Evolutionary conservation across 2,329 filamentous ascomycete genomes (phyloP).

Genomic region (Taxawa tesnikishii): DNA sequence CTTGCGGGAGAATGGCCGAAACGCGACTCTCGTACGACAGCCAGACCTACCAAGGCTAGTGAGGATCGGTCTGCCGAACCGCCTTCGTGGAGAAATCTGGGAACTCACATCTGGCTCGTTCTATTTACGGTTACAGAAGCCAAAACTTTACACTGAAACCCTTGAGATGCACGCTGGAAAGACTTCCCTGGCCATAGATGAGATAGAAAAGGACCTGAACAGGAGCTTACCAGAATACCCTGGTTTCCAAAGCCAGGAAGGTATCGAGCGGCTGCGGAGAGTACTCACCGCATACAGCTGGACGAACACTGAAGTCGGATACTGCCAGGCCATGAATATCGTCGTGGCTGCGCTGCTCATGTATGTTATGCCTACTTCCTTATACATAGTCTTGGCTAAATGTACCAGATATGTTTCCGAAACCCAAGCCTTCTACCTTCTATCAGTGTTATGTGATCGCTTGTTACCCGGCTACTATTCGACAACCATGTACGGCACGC

Average conservation of each 20-base stretch:
- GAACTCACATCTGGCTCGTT: constrained; percentile 87
- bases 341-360: constrained; percentile 95
- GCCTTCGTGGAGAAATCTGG: constrained; percentile 89
- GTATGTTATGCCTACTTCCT: constrained; percentile 28
- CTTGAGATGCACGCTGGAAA: constrained; percentile 70
- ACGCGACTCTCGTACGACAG: constrained; percentile 82
- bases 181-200: constrained; percentile 90
- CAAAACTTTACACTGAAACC: constrained; percentile 72
- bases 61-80: constrained; percentile 84
- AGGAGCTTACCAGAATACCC: constrained; percentile 93
- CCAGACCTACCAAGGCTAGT: constrained; percentile 98
- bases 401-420: constrained; percentile 75
- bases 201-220: constrained; percentile 98
- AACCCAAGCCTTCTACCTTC: constrained; percentile 83
- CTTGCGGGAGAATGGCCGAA: constrained; percentile 85
- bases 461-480: constrained; percentile 95
- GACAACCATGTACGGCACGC: constrained; percentile 96
- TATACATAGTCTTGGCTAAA: constrained; percentile 14
- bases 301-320: constrained; percentile 90
- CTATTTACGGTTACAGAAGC: constrained; percentile 76
- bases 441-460: constrained; percentile 84
- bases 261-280: constrained; percentile 76
- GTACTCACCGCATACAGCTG: constrained; percentile 97
- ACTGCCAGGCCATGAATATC: constrained; percentile 99
- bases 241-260: constrained; percentile 91